Conservation (phyloP, 2,329 filamentous ascomycete species). For the Aspergillus sclerotialis region DNA sequence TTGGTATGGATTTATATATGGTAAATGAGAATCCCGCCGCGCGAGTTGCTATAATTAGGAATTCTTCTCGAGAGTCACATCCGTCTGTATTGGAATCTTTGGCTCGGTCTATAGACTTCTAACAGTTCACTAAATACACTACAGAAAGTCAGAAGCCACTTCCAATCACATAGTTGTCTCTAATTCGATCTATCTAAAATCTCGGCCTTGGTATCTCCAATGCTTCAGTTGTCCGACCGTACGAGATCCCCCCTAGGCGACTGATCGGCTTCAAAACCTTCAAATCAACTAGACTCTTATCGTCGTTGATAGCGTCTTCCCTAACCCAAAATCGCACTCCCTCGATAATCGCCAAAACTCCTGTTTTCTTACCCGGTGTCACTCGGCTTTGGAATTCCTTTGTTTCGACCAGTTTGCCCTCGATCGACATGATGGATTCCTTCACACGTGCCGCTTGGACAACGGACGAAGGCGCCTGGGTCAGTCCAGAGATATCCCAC, state of each 20-base stretch:
- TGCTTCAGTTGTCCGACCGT: conserved; percentile 62
- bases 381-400: conserved; percentile 70
- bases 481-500: conserved; percentile 72
- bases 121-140: no score
- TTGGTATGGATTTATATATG: no score
- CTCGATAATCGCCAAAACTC: conserved; percentile 70
- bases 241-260: conserved; percentile 79
- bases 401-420: conserved; percentile 67
- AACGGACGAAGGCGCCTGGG: conserved; percentile 56
- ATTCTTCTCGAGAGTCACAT: no score
- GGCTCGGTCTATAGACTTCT: no score
- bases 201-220: conserved; percentile 56
- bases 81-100: no score
- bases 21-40: no score
- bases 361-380: conserved; percentile 66
- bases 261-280: conserved; percentile 68
- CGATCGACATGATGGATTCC: conserved; percentile 77
- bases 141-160: no score
- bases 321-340: conserved; percentile 82
- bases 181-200: no score
- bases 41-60: no score
- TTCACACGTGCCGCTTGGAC: conserved; percentile 67
- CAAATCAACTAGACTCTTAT: conserved; percentile 66
- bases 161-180: no score
- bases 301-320: conserved; percentile 79